Conservation (phyloP, 441 rosid species). For the Erodium moschatum region DNA sequence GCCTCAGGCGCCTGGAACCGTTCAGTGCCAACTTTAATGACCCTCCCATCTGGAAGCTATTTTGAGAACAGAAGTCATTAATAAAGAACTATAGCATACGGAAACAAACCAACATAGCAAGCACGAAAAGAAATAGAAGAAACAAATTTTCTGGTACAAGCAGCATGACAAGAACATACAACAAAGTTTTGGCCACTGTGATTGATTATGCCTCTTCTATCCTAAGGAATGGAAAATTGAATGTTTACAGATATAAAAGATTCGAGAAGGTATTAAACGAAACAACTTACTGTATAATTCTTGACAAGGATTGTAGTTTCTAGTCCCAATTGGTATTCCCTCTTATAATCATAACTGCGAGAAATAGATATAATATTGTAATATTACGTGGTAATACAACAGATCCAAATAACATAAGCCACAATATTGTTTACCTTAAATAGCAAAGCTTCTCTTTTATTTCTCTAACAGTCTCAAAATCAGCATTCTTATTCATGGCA, state of each 20-base stretch:
- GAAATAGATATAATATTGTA: slow-evolving; percentile 1
- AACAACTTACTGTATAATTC: slow-evolving; percentile 69
- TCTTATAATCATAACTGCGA: slow-evolving; percentile 85
- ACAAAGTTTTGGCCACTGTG: neutral
- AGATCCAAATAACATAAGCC: slow-evolving; percentile 6
- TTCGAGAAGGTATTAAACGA: slow-evolving; percentile 8
- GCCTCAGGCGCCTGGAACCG: slow-evolving; percentile 98
- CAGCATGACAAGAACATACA: neutral
- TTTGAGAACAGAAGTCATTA: slow-evolving; percentile 4
- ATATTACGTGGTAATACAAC: slow-evolving; percentile 13
- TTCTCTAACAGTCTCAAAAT: slow-evolving; percentile 93
- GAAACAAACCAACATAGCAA: neutral
- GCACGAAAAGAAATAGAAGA: neutral
- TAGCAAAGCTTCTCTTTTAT: slow-evolving; percentile 96
- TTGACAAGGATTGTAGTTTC: slow-evolving; percentile 95
- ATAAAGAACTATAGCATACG: slow-evolving; percentile 6
- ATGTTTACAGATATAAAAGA: slow-evolving; percentile 5
- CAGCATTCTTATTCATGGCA: slow-evolving; percentile 85
- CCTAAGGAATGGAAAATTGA: slow-evolving; percentile 6
- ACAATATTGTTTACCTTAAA: slow-evolving; percentile 43
- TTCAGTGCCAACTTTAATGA: slow-evolving; percentile 94
- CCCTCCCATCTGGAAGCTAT: slow-evolving; percentile 96
- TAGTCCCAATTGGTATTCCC: slow-evolving; percentile 86
- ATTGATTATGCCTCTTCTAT: neutral
- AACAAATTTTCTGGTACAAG: neutral